Evolutionary conservation across 176 grass and related monocot species (phyloP), one percentile per base, ranked within the genome.

Genomic region (Eleusine coracana): DNA sequence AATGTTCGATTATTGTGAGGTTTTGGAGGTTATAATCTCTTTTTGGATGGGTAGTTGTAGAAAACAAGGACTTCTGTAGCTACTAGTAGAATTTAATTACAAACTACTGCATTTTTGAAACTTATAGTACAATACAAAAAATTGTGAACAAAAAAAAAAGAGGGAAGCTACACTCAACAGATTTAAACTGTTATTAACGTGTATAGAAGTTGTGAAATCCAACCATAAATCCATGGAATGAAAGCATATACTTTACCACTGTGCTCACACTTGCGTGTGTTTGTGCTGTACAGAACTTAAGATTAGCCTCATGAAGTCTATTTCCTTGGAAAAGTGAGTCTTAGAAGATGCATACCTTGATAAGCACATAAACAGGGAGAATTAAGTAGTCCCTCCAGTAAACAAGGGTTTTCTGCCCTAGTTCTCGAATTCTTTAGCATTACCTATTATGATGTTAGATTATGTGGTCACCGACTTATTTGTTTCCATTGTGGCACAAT

Each of bases 351-450:
- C 37, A 42, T 61, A 40, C 58, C 38, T 61, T 14, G 21, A 42
- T 42, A 61, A 44, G 38, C 55, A 76, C 39, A 28, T 9, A 18
- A 73, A 62, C 42, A 20, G 10, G 54, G 67, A 20, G n/a, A 21
- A 16, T 2, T 75, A 46, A 68, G 71, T 31, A 42, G 31, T 84
- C 52, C 21, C 15, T 68, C 62, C 12, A 28, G 66, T 76, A 76
- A 21, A 52, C 52, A 18, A 21, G 38, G 5, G 17, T 5, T 56
- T 69, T 41, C 7, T 69, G 52, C 17, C 45, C 73, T 68, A 45
- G n/a, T 69, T 41, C 36, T 51, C 12, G 59, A 46, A 46, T 77
- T 21, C 16, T 67, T 56, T 45, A 38, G 64, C 82, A 69, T 77
- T 75, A 27, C 2, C 20, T 18, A n/a, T 69, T n/a, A 69, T 16